Base-by-base conservation (phyloP, 805 yeast genomes). In the Jamesozyma piceae region DNA sequence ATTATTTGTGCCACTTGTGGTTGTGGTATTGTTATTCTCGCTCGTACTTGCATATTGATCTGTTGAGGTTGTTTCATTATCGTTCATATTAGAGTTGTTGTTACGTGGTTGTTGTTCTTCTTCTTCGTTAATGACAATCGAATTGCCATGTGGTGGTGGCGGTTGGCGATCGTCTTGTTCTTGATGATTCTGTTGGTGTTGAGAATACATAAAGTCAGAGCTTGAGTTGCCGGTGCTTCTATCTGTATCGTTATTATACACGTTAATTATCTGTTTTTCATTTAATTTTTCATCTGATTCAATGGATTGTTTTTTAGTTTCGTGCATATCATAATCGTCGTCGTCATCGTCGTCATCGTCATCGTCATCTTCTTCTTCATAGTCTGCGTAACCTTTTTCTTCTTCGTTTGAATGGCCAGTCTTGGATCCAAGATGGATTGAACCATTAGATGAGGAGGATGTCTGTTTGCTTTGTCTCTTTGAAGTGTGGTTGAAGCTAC, bases 211-310 rank as follows among this genome's bases (percentile, higher is more conserved):
- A 37, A 35, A 15, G 9, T 46, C 43, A 5, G 39, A 35, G 32
- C 41, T 37, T 18, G 57, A 47, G 15, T 50, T 51, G 13, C 58
- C 61, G 1, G 62, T 55, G 40, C 59, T 56, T 30, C 55, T 51
- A 39, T 55, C 60, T 8, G 57, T 51, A 29, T 58, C 62, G 17
- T 51, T 54, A 30, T 56, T 49, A 44, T 55, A 55, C 21, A 52
- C 52, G 20, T 49, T 45, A 2, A 53, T 45, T 9, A 48, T 42
- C 35, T 51, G 54, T 33, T 55, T 57, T 27, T 55, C 57, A 19
- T 42, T 45, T 33, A 24, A 27, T 32, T 31, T 34, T 27, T 39
- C 19, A 14, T 21, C 31, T 6, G 14, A 3, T 15, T 36, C 38
- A 17, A 36, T 17, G 3, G 31, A 17, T 17, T 24, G 15, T 8